Evolutionary conservation across 169 alveolate species (phyloP).

Genomic region (Plasmodium relictum): DNA sequence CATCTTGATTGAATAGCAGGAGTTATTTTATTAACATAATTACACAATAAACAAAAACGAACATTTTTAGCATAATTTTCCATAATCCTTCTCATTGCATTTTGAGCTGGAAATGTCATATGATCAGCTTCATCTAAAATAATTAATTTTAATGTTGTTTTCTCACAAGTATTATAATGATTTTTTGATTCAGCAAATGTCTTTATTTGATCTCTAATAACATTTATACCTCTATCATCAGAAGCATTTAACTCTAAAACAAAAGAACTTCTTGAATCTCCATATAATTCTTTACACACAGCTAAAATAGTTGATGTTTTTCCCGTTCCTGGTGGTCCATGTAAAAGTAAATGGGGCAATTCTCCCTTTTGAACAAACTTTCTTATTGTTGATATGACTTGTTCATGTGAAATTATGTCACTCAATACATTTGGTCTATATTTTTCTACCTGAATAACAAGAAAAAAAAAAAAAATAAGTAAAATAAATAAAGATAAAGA

Average conservation of each 20-base stretch:
- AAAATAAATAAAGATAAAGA: conserved; percentile 18
- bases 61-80: conserved; percentile 97
- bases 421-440: conserved; percentile 95
- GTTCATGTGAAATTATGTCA: conserved; percentile 96
- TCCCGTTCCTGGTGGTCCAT: conserved; percentile 99
- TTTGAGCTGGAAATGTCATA: conserved; percentile 98
- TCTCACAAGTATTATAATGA: conserved; percentile 79
- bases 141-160: conserved; percentile 90
- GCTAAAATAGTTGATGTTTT: conserved; percentile 96
- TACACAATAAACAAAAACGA: conserved; percentile 98
- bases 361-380: conserved; percentile 95
- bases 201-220: conserved; percentile 97
- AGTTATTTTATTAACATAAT: conserved; percentile 96
- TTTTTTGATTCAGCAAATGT: conserved; percentile 93
- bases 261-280: conserved; percentile 85
- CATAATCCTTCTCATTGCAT: conserved; percentile 98
- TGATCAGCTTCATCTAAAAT: conserved; percentile 99
- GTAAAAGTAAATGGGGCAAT: conserved; percentile 95
- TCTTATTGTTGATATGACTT: conserved; percentile 93
- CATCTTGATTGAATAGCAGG: conserved; percentile 98
- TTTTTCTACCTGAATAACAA: conserved; percentile 93
- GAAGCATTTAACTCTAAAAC: conserved; percentile 98
- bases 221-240: conserved; percentile 98
- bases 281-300: conserved; percentile 94
- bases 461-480: conserved; percentile 13